Base-by-base conservation (phyloP, 1,139 yeast species). In the Candida frijolesensis region DNA sequence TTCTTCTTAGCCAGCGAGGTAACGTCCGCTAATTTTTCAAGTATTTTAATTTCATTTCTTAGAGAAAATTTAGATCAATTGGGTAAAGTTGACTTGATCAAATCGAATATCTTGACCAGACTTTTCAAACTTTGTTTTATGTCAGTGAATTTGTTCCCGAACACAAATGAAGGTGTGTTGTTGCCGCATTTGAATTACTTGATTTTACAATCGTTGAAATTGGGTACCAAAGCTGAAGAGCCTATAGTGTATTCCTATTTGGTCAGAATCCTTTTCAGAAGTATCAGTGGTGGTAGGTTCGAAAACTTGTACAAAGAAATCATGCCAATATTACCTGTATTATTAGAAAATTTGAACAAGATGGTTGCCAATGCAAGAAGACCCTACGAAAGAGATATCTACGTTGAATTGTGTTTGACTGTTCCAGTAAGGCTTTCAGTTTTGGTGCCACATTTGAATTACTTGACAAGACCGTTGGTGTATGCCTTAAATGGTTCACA, bases 281-380 rank as follows among this genome's bases (percentile, higher is more conserved):
- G 96, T 63, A 92, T 95, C 44, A 96, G 97, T 44, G 98, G 99
- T 45, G 99, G 98, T 3, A 78, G 97, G 54, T 92, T 92, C 65
- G 99, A 94, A 66, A 84, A 86, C 52, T 75, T 95, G 27, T 94
- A 94, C 71, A 89, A 95, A 59, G 97, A 94, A 56, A 92, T 95
- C 16, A 79, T 91, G 74, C 99, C 99, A 0, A 78, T 95, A 35
- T 71, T 95, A 33, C 98, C 95, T 46, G 91, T 89, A 1, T 72
- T 95, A 40, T 74, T 95, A 48, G 97, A 91, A 57, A 87, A 95
- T 6, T 78, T 95, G 55, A 94, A 92, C 65, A 83, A 89, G 60
- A 79, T 92, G 76, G 84, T 95, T 38, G 78, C 84, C 27, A 87
- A 91, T 45, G 91, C 98, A 2, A 78, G 96, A 50, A 78, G 94